These are phyloP conservation scores for Coemansia sp. DNA, from an alignment of 192 early-diverging fungal genomes.

Conservation along the genomic window DNA sequence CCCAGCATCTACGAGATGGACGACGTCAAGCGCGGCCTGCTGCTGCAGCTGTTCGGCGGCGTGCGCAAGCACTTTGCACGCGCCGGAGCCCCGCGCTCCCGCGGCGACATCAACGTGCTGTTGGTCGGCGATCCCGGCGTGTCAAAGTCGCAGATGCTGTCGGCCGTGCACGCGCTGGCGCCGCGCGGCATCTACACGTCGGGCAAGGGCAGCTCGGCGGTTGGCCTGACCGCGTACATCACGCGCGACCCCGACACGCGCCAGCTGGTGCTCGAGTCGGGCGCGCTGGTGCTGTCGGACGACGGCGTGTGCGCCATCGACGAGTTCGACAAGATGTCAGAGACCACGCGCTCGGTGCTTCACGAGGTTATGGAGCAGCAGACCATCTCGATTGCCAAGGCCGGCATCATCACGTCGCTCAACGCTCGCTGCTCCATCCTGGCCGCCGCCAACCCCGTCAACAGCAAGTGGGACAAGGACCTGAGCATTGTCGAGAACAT, in stretches of 20 bases:
- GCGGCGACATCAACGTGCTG: constrained; percentile 96
- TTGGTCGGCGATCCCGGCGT: constrained; percentile 99
- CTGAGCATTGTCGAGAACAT: constrained; percentile 93
- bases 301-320: constrained; percentile 99
- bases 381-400: constrained; percentile 97
- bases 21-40: constrained; percentile 83
- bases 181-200: constrained; percentile 98
- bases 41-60: constrained; percentile 81
- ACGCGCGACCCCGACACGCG: constrained; percentile 91
- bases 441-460: constrained; percentile 95
- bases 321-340: constrained; percentile 99
- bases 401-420: constrained; percentile 96
- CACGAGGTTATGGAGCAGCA: constrained; percentile 99
- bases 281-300: constrained; percentile 96
- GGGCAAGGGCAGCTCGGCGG: constrained; percentile 92
- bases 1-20: constrained; percentile 93
- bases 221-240: constrained; percentile 94
- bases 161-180: constrained; percentile 89
- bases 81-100: constrained; percentile 94
- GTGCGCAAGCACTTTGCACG: constrained; percentile 75
- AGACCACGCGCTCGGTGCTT: constrained; percentile 92
- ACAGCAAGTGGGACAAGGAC: constrained; percentile 89
- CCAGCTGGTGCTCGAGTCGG: constrained; percentile 97
- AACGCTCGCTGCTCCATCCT: constrained; percentile 95
- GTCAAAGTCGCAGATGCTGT: constrained; percentile 96